phyloP scores from a whole-genome alignment of 108 stramenopile species.

The Cyclotella distinguenda region DNA sequence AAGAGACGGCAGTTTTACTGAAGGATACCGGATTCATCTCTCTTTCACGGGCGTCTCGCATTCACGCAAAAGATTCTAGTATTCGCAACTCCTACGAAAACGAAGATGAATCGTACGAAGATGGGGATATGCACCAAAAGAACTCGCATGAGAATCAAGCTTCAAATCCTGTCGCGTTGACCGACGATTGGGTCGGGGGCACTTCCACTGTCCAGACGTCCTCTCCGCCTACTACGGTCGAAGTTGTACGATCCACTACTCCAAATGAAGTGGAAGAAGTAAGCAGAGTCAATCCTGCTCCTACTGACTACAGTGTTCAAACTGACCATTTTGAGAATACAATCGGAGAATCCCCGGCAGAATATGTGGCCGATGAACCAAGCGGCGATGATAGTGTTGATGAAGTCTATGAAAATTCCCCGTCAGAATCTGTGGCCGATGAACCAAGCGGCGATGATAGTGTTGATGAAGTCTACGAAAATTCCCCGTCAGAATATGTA shows the following conservation, averaged over 20 bases:
- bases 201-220: not conserved
- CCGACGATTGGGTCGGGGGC: not conserved
- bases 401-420: too few species aligned
- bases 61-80: not conserved
- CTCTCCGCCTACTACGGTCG: not conserved
- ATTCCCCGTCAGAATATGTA: too few species aligned
- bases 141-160: not conserved
- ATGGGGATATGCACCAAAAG: slow-evolving; percentile 1
- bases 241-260: not conserved
- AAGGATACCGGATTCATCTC: too few species aligned
- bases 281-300: not conserved
- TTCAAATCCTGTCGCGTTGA: not conserved
- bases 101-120: not conserved
- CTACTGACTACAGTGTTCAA: not conserved
- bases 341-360: not conserved
- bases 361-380: too few species aligned
- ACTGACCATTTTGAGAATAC: not conserved
- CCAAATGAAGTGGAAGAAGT: not conserved
- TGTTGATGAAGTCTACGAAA: too few species aligned
- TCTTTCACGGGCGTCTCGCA: too few species aligned
- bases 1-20: too few species aligned
- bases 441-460: too few species aligned
- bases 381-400: too few species aligned
- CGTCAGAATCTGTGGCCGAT: too few species aligned
- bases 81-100: not conserved